These are phyloP conservation scores for Leptographium galeiforme DNA, from an alignment of 2,329 filamentous ascomycete genomes.

Conservation along the genomic window DNA sequence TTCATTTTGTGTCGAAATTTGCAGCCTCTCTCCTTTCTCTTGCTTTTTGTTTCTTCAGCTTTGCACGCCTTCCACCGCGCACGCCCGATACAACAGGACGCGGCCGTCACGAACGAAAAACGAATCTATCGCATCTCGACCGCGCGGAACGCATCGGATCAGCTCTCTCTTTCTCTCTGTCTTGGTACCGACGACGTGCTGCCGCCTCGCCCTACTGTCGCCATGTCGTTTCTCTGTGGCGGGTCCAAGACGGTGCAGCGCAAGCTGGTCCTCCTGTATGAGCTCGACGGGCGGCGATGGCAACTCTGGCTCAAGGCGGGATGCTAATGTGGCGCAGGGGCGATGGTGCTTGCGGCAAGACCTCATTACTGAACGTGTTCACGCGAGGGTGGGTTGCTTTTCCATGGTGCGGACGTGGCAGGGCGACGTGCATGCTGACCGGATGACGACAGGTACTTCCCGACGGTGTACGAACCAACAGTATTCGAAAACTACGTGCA, in stretches of 20 bases:
- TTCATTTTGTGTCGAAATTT: no score
- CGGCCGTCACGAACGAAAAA: no score
- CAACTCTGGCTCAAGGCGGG: constrained; percentile 9
- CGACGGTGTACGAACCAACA: constrained; percentile 94
- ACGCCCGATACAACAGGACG: no score
- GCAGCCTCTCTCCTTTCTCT: not conserved
- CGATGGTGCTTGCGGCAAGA: constrained; percentile 95
- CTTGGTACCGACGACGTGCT: not conserved
- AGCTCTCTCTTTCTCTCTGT: not conserved
- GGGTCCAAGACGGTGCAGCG: constrained; percentile 79
- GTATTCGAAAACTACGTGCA: constrained; percentile 99
- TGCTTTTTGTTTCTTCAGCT: not conserved
- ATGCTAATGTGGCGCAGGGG: constrained; percentile 42
- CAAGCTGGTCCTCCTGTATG: constrained; percentile 87
- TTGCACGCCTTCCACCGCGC: no score
- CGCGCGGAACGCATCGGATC: not conserved
- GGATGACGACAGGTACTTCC: constrained; percentile 59
- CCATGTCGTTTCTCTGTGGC: constrained; percentile 44
- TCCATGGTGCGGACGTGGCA: no score
- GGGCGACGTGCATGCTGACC: not conserved
- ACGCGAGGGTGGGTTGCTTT: constrained; percentile 65
- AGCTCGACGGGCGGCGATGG: constrained; percentile 20
- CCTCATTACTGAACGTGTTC: constrained; percentile 93
- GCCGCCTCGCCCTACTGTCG: not conserved
- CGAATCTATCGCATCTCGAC: no score